Conservation (phyloP, 495 filamentous ascomycete genomes). For the Penicillium maclennaniae region DNA sequence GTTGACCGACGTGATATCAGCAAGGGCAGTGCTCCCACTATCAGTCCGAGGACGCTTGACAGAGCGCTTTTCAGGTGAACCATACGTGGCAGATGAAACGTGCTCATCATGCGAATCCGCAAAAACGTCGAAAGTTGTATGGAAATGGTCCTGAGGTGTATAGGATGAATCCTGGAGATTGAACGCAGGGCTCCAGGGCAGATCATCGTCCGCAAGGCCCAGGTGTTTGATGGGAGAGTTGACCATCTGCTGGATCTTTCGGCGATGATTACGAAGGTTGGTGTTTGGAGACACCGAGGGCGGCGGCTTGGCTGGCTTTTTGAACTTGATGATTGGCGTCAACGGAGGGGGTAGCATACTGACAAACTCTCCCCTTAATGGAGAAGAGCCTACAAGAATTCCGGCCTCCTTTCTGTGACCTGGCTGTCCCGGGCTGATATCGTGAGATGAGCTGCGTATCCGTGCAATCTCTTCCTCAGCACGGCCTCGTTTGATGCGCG, state of each 20-base stretch:
- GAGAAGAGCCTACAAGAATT: conserved; percentile 53
- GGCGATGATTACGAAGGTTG: conserved; percentile 87
- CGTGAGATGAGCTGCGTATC: conserved; percentile 86
- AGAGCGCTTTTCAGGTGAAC: conserved; percentile 75
- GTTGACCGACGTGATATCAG: conserved; percentile 57
- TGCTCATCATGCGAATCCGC: conserved; percentile 53
- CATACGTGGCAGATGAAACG: conserved; percentile 51
- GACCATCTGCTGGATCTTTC: conserved; percentile 79
- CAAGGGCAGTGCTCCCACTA: conserved; percentile 48
- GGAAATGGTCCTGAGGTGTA: conserved; percentile 45
- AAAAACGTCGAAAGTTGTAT: conserved; percentile 66
- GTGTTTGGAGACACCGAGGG: conserved; percentile 91
- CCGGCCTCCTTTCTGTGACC: conserved; percentile 40
- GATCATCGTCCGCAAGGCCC: conserved; percentile 56
- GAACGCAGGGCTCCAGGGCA: conserved; percentile 78
- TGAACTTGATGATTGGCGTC: conserved; percentile 83
- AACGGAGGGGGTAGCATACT: conserved; percentile 72
- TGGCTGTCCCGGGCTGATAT: conserved; percentile 72
- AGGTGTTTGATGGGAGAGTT: conserved; percentile 79
- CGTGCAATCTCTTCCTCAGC: conserved; percentile 95
- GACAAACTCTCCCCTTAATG: conserved; percentile 51
- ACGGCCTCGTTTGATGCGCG: conserved; percentile 78
- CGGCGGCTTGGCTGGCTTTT: conserved; percentile 74
- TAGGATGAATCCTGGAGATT: conserved; percentile 56
- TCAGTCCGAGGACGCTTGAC: conserved; percentile 59